Evolutionary conservation across 2,329 filamentous ascomycete genomes (phyloP).

Genomic region (Colletotrichum sp.): DNA sequence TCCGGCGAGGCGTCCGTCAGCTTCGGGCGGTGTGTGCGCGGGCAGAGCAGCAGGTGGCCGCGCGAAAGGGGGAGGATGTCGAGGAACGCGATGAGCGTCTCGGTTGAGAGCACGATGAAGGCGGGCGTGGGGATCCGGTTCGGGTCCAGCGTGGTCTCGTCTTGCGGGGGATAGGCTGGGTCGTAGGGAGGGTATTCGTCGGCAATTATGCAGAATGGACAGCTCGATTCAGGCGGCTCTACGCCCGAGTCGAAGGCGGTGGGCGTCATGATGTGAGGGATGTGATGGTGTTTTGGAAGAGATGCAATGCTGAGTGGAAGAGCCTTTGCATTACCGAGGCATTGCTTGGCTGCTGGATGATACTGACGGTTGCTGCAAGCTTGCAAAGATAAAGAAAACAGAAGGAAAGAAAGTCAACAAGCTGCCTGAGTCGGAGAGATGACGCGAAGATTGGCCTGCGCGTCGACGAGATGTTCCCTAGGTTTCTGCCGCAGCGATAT

Average conservation of each 20-base stretch:
- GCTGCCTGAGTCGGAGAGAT: neutral
- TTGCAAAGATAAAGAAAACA: neutral
- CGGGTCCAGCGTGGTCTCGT: slow-evolving; percentile 38
- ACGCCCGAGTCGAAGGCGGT: slow-evolving; percentile 18
- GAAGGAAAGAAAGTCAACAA: neutral
- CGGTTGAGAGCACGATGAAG: slow-evolving; percentile 79
- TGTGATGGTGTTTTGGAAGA: neutral
- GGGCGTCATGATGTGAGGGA: slow-evolving; percentile 8
- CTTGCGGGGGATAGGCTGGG: slow-evolving; percentile 45
- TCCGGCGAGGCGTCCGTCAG: slow-evolving; percentile 70
- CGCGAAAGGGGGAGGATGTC: slow-evolving; percentile 88
- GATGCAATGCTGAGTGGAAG: neutral
- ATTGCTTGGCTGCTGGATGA: neutral
- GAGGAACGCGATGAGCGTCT: slow-evolving; percentile 82
- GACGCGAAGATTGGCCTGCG: neutral
- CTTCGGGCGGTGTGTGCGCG: slow-evolving; percentile 78
- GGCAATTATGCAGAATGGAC: slow-evolving; percentile 69
- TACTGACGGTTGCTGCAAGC: neutral
- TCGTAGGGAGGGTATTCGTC: slow-evolving; percentile 52
- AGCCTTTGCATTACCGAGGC: neutral
- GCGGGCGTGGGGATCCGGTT: slow-evolving; percentile 46
- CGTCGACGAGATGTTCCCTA: neutral
- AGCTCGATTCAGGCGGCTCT: slow-evolving; percentile 40
- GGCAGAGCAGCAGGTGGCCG: slow-evolving; percentile 84
- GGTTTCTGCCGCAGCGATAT: neutral